phyloP scores from a whole-genome alignment of 2,329 filamentous ascomycete species.

The Blastomyces silverae region DNA sequence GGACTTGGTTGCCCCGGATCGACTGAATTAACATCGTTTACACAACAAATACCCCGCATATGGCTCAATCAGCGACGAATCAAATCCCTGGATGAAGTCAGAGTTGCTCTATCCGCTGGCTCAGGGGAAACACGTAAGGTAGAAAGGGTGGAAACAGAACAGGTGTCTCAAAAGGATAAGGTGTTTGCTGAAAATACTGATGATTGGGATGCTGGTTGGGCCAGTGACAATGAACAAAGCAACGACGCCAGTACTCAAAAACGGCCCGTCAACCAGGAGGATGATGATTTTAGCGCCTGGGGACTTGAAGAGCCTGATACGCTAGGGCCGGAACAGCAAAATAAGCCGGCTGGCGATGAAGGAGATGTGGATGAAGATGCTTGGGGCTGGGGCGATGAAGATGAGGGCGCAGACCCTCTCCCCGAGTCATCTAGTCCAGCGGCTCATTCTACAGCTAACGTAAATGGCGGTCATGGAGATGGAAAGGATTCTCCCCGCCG shows the following conservation, averaged over 20 bases:
- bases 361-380: constrained; percentile 52
- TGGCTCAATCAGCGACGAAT: constrained; percentile 85
- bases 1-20: constrained; percentile 56
- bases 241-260: constrained; percentile 21
- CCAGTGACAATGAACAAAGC: constrained; percentile 46
- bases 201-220: constrained; percentile 78
- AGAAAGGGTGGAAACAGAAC: constrained; percentile 77
- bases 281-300: constrained; percentile 46
- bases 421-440: constrained; percentile 19
- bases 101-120: constrained; percentile 60
- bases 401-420: constrained; percentile 26
- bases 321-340: constrained; percentile 10
- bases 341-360: constrained; percentile 4
- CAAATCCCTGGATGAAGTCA: constrained; percentile 65
- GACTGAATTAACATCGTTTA: constrained; percentile 67
- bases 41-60: constrained; percentile 66
- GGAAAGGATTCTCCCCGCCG: constrained; percentile 32
- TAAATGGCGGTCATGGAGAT: constrained; percentile 22
- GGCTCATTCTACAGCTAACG: constrained; percentile 23
- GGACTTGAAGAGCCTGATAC: constrained; percentile 42
- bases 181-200: constrained; percentile 53
- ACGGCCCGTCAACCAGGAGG: constrained; percentile 28
- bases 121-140: constrained; percentile 63
- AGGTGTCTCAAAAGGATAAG: constrained; percentile 63
- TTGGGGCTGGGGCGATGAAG: constrained; percentile 79